phyloP scores from a whole-genome alignment of 352 stramenopile genomes.

The Pythium folliculosum region DNA sequence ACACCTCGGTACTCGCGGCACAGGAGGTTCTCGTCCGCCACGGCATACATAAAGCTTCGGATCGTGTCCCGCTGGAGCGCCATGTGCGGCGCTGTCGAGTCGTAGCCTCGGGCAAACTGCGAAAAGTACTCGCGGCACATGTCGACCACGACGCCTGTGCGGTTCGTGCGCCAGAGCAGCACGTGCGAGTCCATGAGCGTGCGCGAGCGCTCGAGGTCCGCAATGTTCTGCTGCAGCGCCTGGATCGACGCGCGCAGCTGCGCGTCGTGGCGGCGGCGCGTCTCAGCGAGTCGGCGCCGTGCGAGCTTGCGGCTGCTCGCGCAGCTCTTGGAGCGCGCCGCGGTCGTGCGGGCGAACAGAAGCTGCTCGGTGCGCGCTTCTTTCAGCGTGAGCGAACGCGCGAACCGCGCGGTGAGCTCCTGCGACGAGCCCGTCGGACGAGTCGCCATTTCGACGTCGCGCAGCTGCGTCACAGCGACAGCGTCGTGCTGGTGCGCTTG shows the following conservation, averaged over 20 bases:
- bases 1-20: conserved; percentile 53
- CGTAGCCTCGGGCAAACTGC: conserved; percentile 46
- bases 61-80: conserved; percentile 8
- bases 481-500: neutral
- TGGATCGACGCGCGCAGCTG: conserved; percentile 39
- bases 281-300: conserved; percentile 1
- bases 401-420: conserved; percentile 42
- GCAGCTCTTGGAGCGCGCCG: conserved; percentile 35
- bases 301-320: conserved; percentile 25
- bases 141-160: conserved; percentile 38
- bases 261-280: neutral
- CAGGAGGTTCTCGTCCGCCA: conserved; percentile 40
- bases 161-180: conserved; percentile 47
- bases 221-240: conserved; percentile 37
- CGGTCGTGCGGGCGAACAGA: neutral
- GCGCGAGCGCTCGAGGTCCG: conserved; percentile 39
- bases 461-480: neutral
- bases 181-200: conserved; percentile 42
- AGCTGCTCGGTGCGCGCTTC: neutral
- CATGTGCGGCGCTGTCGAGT: conserved; percentile 24
- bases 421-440: conserved; percentile 5
- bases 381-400: conserved; percentile 35
- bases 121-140: conserved; percentile 48
- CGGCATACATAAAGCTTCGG: conserved; percentile 37
- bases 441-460: neutral